Conservation (phyloP, 163 green algal species). For the Volvox carteri region DNA sequence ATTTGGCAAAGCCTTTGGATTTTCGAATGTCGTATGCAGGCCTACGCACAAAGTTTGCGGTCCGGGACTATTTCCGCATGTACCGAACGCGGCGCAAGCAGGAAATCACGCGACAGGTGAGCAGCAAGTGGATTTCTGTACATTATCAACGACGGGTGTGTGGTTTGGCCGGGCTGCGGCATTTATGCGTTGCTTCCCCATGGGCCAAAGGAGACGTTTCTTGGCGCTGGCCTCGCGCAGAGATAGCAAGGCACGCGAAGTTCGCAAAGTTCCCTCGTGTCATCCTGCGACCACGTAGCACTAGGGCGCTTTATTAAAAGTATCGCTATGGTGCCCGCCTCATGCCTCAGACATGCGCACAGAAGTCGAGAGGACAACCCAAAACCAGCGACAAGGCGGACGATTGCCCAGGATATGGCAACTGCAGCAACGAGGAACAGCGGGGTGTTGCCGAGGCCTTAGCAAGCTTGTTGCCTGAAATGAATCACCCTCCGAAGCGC, state of each 20-base stretch:
- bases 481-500: background rate
- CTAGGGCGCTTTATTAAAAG: background rate
- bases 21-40: background rate
- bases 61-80: slow-evolving; percentile 6
- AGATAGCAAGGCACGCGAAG: too few relatives aligned
- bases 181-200: background rate
- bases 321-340: background rate
- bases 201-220: too few relatives aligned
- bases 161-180: background rate
- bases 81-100: slow-evolving; percentile 10
- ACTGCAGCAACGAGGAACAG: background rate
- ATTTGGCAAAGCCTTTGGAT: background rate
- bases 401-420: background rate
- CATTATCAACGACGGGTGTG: background rate
- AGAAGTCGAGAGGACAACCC: background rate
- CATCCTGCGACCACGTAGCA: too few relatives aligned
- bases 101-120: background rate
- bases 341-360: background rate
- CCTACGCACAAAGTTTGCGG: background rate
- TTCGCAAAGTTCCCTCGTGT: too few relatives aligned
- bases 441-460: background rate
- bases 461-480: background rate
- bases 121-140: background rate
- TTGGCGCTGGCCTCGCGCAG: too few relatives aligned
- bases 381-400: background rate